These are phyloP conservation scores for Bipolaris gigantea DNA, from an alignment of 2,329 filamentous ascomycete species.

Conservation along the genomic window DNA sequence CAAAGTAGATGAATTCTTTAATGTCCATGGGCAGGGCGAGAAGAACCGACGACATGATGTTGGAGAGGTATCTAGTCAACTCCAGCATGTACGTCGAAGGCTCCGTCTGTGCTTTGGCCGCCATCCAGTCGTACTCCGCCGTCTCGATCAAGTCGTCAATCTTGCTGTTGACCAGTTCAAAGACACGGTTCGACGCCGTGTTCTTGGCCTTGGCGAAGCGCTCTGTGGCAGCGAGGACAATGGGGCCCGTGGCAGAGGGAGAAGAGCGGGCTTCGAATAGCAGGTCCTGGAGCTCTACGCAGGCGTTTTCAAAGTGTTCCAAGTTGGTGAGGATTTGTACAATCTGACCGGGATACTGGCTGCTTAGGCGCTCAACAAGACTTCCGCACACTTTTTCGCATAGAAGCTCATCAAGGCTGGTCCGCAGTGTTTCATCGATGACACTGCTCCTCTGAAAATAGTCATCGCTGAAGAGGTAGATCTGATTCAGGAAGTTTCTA, in stretches of 20 bases:
- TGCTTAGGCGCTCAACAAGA: conserved; percentile 82
- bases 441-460: conserved; percentile 88
- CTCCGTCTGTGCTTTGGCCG: conserved; percentile 64
- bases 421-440: conserved; percentile 87
- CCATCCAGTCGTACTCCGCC: conserved; percentile 91
- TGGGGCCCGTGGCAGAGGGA: conserved; percentile 75
- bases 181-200: conserved; percentile 94
- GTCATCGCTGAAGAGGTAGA: conserved; percentile 96
- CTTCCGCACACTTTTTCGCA: conserved; percentile 89
- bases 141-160: conserved; percentile 97
- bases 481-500: conserved; percentile 94
- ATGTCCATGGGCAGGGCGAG: conserved; percentile 92
- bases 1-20: conserved; percentile 97
- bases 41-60: conserved; percentile 95
- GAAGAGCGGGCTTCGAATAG: conserved; percentile 84
- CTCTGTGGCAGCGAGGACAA: conserved; percentile 79
- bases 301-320: conserved; percentile 94
- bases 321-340: conserved; percentile 98
- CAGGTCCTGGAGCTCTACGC: conserved; percentile 82
- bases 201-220: conserved; percentile 90
- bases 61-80: conserved; percentile 85
- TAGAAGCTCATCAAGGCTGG: conserved; percentile 90
- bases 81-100: conserved; percentile 96
- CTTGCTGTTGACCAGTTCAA: conserved; percentile 97
- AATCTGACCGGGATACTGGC: conserved; percentile 95